Base-by-base conservation (phyloP, 2,329 filamentous ascomycete genomes). In the Fusarium subtropicale region DNA sequence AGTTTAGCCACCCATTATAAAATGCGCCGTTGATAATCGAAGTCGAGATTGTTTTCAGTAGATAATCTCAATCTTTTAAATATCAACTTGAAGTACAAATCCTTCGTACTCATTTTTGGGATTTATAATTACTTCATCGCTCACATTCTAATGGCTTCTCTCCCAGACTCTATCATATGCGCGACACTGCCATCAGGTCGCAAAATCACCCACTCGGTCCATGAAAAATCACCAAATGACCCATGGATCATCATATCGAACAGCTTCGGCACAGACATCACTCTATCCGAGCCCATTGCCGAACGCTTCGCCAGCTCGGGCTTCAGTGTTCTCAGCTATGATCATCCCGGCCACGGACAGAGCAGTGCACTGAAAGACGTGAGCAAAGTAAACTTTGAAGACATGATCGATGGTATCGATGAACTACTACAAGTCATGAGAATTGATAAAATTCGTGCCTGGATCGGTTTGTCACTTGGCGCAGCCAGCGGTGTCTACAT, bases 391-490 rank as follows among this genome's bases (percentile, higher is more conserved):
- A 18, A 26, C 5, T 44, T 62, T 22, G 46, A 41, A 8, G 56
- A 61, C 5, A 7, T 62, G 28, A 39, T 61, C 1, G 0, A 46
- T 0, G 46, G 26, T 1, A 11, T 62, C 2, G 33, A 61, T 1
- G 56, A 31, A 3, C 15, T 62, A 1, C 31, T 55, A 1, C 3
- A 8, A 0, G 8, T n/a, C 2, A 16, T 61, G 7, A 8, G 46
- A 1, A 62, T 62, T 10, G 9, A 46, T 0, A 39, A 4, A 0
- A 31, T 55, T 1, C n/a, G 8, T 24, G 46, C 39, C 3, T 62
- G 59, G 59, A 16, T 62, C 3, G 59, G 56, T 7, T 12, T 62
- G 6, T 62, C 56, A 4, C 59, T 62, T 9, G 57, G 59, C 8
- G 57, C 56, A 24, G 46, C 56, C 11, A 34, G 28, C 3, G 46